Evolutionary conservation across 768 basidiomycete genomes (phyloP).

Genomic region (Hortiboletus flavorubellus): DNA sequence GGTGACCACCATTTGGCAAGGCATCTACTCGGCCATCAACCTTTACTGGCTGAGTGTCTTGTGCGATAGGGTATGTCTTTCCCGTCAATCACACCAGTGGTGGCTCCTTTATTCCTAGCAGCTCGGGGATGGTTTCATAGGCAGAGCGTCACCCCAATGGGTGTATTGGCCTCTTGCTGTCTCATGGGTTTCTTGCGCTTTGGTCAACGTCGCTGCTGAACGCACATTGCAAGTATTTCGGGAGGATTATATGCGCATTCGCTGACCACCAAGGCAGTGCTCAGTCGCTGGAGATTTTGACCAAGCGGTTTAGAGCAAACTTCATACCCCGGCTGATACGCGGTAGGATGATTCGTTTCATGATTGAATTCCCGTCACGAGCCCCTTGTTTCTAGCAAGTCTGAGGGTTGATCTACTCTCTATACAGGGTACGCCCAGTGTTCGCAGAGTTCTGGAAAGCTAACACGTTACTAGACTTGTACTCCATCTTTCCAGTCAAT

Average conservation of each 20-base stretch:
- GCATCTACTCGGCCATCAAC: constrained; percentile 33
- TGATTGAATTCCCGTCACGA: constrained; percentile 6
- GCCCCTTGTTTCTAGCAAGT: constrained; percentile 16
- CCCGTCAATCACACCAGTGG: background rate
- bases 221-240: constrained; percentile 19
- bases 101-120: constrained; percentile 1
- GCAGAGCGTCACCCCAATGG: background rate
- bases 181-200: constrained; percentile 27
- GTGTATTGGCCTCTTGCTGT: constrained; percentile 21
- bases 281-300: constrained; percentile 20
- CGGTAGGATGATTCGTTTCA: constrained; percentile 23
- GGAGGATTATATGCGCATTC: background rate
- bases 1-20: constrained; percentile 29
- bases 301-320: constrained; percentile 34
- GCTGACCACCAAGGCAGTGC: constrained; percentile 11
- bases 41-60: constrained; percentile 34
- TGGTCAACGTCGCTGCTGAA: constrained; percentile 21
- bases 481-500: constrained; percentile 12
- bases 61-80: constrained; percentile 22
- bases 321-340: constrained; percentile 39
- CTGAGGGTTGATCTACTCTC: constrained; percentile 22
- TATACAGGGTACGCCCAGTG: constrained; percentile 14
- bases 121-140: constrained; percentile 11
- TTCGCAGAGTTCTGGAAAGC: background rate
- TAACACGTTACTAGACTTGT: constrained; percentile 13